Base-by-base conservation (phyloP, 495 filamentous ascomycete genomes). In the Aspergillus biplanus region DNA sequence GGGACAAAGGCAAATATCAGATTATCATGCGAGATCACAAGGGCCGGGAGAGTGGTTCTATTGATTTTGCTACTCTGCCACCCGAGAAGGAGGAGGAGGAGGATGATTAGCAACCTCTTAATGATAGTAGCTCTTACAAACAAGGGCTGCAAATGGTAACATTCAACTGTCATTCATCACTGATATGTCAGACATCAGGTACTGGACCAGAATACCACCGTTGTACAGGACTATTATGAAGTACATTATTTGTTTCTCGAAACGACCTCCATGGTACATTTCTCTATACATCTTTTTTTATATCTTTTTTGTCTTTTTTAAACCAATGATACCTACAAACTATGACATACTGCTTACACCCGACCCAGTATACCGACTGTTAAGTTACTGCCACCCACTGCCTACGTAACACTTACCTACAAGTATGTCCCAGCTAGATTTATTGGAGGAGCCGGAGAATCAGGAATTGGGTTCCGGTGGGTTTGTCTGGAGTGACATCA, bases 1-100 rank as follows among this genome's bases (percentile, higher is more conserved):
- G 84, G 85, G 72, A 91, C 54, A 86, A 89, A 21, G 92, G 91
- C 27, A 89, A 89, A 70, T 99, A 99, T 72, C 83, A 85, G 46
- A 85, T 97, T 53, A 78, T 78, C 11, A 80, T 84, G 50, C 71
- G 72, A 61, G 82, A 89, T 70, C 71, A 71, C 56, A 85, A 76
- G 66, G 86, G 85, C 27, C 77, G 73, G 16, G 75, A 79, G 63
- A 74, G 67, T 44, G 76, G 80, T 0, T 73, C 72, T 1, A 68
- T 79, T n/a, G 80, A 80, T 57, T 81, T 82, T 56, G 73, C 76
- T n/a, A 73, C 76, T 48, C 71, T 75, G 47, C 73, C 78, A 59
- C 44, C 62, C 4, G 67, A 78, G 56, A 69, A 64, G 5, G 70
- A 74, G 11, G 67, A 78, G 13, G 68, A 69, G 9, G 67, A 75